Evolutionary conservation across 805 yeast genomes (phyloP), one percentile per base, ranked within the genome.

Genomic region (Isabelozyma pseudorhagii): DNA sequence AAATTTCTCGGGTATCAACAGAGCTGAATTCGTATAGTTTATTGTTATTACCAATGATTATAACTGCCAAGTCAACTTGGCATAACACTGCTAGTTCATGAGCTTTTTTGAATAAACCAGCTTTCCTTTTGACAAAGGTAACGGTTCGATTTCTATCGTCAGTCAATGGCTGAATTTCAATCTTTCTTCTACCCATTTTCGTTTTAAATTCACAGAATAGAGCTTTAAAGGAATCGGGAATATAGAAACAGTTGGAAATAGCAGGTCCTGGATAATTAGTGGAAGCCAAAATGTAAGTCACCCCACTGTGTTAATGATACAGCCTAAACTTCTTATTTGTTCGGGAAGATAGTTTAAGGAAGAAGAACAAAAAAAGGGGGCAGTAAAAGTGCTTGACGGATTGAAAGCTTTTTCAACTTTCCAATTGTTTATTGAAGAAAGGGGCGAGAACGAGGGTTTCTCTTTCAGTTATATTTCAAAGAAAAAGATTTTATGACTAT

Each of bases 151-250:
- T 93, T 49, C 98, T 77, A 66, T 93, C 97, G 59, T 93, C 97
- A 10, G 83, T 74, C 51, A 93, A 84, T 38, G 98, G 98, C 68
- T 89, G 84, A 59, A 93, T 93, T 54, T 88, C 94, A 56, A 93
- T 93, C 69, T 93, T 94, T 73, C 97, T 87, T 77, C 99, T 86
- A 47, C 99, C 99, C 99, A 93, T 94, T 42, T 14, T n/a, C 10
- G 14, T 31, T 31, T 29, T 9, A 8, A 8, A 31, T 31, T 31
- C 25, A 21, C 25, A 21, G 25, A 21, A 21, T 21, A 21, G 6
- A 21, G 25, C 25, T 6, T 21, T 4, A 6, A 5, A 21, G 25
- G 25, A 31, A 31, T 31, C n/a, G n/a, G 36, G 36, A 31, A 31
- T 31, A 13, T 10, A 31, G 36, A 13, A 31, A 31, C 36, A 21